These are phyloP conservation scores for Arabidopsis hybrid DNA, from an alignment of 441 rosid species.

Conservation along the genomic window DNA sequence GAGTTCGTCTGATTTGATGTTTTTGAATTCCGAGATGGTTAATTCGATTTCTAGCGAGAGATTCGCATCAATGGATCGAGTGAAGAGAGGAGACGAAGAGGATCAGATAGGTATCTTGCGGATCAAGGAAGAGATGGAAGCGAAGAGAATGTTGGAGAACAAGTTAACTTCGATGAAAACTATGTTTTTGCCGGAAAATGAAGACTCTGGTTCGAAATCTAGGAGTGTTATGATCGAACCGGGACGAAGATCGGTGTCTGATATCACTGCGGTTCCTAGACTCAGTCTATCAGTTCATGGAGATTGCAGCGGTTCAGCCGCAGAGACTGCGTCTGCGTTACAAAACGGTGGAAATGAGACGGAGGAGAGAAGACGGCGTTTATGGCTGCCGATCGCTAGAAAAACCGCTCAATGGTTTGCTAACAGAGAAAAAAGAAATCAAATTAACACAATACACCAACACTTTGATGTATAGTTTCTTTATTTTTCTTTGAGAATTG, in stretches of 20 bases:
- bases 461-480: conserved; percentile 45
- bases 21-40: conserved; percentile 78
- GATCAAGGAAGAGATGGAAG: conserved; percentile 62
- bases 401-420: conserved; percentile 86
- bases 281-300: conserved; percentile 40
- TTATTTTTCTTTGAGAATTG: background rate
- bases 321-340: conserved; percentile 42
- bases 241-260: conserved; percentile 80
- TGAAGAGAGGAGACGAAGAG: conserved; percentile 28
- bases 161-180: conserved; percentile 42
- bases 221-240: conserved; percentile 40
- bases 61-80: conserved; percentile 48
- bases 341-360: conserved; percentile 38
- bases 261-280: conserved; percentile 72
- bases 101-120: conserved; percentile 45
- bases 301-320: conserved; percentile 40
- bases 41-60: conserved; percentile 59
- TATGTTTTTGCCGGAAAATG: conserved; percentile 42
- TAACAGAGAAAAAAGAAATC: conserved; percentile 64
- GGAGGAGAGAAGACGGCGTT: conserved; percentile 64
- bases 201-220: conserved; percentile 44
- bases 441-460: conserved; percentile 45
- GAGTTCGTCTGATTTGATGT: conserved; percentile 82
- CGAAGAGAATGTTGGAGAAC: conserved; percentile 59
- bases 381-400: conserved; percentile 86